Conservation (phyloP, 495 filamentous ascomycete genomes). For the Xylona heveae region DNA sequence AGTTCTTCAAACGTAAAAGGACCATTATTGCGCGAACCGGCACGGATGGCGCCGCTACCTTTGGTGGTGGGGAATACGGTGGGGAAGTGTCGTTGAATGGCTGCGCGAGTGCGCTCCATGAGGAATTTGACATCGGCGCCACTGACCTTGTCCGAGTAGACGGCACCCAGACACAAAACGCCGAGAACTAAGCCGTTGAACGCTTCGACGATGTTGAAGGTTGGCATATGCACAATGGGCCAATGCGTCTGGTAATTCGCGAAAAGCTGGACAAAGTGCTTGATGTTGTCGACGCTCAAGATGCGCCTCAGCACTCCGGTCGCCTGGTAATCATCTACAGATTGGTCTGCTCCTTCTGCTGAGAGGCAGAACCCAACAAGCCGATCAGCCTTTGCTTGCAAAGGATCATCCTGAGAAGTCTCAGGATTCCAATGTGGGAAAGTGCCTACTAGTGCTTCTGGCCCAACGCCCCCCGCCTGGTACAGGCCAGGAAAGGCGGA, state of each 20-base stretch:
- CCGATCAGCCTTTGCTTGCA: slow-evolving; percentile 26
- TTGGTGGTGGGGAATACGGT: slow-evolving; percentile 19
- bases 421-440: slow-evolving; percentile 19
- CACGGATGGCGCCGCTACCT: slow-evolving; percentile 10
- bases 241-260: slow-evolving; percentile 44
- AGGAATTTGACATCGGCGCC: slow-evolving; percentile 32
- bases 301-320: slow-evolving; percentile 23
- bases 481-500: too few relatives aligned
- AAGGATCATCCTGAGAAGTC: slow-evolving; percentile 19
- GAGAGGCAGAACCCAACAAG: slow-evolving; percentile 32
- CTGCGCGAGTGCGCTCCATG: slow-evolving; percentile 29
- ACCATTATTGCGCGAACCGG: slow-evolving; percentile 16
- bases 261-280: slow-evolving; percentile 37
- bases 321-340: slow-evolving; percentile 12
- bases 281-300: slow-evolving; percentile 36
- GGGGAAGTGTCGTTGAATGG: slow-evolving; percentile 26
- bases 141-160: slow-evolving; percentile 34
- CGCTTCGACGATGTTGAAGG: slow-evolving; percentile 36
- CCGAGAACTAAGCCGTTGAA: slow-evolving; percentile 36
- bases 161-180: slow-evolving; percentile 45
- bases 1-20: slow-evolving; percentile 33
- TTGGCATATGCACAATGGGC: slow-evolving; percentile 45
- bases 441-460: too few relatives aligned
- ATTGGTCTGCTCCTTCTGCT: slow-evolving; percentile 18
- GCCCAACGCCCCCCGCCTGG: too few relatives aligned